Conservation (phyloP, 2,329 filamentous ascomycete species). For the Pseudogymnoascus sp. region DNA sequence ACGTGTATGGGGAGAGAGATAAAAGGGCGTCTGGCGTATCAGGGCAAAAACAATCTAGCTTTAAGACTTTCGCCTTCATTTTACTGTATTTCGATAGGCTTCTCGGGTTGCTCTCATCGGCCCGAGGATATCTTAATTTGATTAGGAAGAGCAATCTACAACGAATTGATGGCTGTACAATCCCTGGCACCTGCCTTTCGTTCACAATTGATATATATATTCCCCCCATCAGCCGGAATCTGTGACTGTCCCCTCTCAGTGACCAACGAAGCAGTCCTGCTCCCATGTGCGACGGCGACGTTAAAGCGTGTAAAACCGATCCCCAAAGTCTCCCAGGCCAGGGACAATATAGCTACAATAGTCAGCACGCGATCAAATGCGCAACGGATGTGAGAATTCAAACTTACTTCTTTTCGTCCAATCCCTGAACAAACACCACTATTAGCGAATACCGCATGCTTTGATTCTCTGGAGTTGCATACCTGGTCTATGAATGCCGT, state of each 20-base stretch:
- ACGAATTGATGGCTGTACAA: conserved; percentile 5
- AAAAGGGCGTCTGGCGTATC: conserved; percentile 2
- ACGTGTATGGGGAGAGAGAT: neutral
- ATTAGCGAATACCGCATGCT: neutral
- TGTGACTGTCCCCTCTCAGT: neutral
- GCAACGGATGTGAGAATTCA: neutral
- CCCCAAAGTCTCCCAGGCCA: conserved; percentile 89
- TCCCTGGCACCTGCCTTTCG: neutral
- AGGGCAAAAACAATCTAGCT: conserved; percentile 6
- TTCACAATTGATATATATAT: neutral
- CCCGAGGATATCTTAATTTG: conserved; percentile 1
- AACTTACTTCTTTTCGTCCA: conserved; percentile 92
- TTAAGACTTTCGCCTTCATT: conserved; percentile 5
- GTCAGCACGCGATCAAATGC: conserved; percentile 10
- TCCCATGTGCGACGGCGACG: neutral
- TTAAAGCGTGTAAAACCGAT: conserved; percentile 88
- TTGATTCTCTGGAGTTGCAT: neutral
- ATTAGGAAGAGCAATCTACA: neutral
- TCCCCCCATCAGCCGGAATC: neutral
- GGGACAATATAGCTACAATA: conserved; percentile 79
- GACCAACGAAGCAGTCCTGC: neutral
- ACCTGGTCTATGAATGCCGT: conserved; percentile 90
- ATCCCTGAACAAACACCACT: conserved; percentile 43
- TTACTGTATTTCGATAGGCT: conserved; percentile 6
- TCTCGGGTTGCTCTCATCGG: neutral